Conservation (phyloP, 495 filamentous ascomycete species). For the Lentithecium fluviatile region DNA sequence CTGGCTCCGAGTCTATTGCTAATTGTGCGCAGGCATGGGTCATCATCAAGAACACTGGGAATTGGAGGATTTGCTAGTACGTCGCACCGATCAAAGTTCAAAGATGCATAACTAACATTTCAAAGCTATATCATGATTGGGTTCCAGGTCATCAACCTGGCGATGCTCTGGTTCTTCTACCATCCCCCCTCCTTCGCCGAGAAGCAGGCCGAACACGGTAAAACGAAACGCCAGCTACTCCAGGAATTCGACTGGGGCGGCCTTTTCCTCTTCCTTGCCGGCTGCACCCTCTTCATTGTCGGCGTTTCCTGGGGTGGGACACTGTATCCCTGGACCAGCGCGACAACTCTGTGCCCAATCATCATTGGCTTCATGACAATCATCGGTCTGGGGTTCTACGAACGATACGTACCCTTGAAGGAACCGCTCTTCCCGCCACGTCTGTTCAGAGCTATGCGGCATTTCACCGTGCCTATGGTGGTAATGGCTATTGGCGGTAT, state of each 20-base stretch:
- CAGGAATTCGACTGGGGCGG: slow-evolving; percentile 29
- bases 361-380: slow-evolving; percentile 28
- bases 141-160: slow-evolving; percentile 26
- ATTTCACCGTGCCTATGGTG: slow-evolving; percentile 35
- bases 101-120: slow-evolving; percentile 15
- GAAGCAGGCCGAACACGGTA: slow-evolving; percentile 27
- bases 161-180: slow-evolving; percentile 32
- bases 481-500: slow-evolving; percentile 33
- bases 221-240: slow-evolving; percentile 14
- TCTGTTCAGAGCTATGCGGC: slow-evolving; percentile 31
- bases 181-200: slow-evolving; percentile 27
- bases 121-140: slow-evolving; percentile 31
- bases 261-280: slow-evolving; percentile 30
- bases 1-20: no score
- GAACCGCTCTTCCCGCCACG: slow-evolving; percentile 32
- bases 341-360: slow-evolving; percentile 15
- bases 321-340: slow-evolving; percentile 29
- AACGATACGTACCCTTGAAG: slow-evolving; percentile 24
- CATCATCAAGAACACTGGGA: slow-evolving; percentile 28
- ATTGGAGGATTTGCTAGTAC: no score
- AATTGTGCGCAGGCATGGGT: slow-evolving; percentile 15
- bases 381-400: slow-evolving; percentile 30
- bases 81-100: no score
- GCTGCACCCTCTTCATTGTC: slow-evolving; percentile 28
- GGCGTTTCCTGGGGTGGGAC: slow-evolving; percentile 29